Evolutionary conservation across 495 filamentous ascomycete species (phyloP).

Genomic region (Trichocladium antarcticum): DNA sequence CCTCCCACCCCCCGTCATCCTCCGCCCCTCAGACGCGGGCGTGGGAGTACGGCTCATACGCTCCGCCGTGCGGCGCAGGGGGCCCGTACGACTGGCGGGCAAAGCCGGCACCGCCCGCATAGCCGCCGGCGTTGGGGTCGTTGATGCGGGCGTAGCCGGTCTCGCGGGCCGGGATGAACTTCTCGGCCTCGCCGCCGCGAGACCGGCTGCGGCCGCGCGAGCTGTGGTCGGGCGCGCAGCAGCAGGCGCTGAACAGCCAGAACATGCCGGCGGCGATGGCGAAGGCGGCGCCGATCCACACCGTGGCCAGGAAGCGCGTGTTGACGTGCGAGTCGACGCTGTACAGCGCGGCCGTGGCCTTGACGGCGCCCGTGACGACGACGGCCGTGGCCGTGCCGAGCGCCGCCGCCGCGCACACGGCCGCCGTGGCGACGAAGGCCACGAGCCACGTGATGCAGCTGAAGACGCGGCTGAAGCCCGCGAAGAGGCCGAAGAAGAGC

Average conservation of each 20-base stretch:
- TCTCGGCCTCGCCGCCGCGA: conserved; percentile 29
- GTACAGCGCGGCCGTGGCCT: conserved; percentile 52
- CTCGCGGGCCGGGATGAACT: conserved; percentile 30
- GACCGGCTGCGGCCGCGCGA: conserved; percentile 13
- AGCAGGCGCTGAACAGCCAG: conserved; percentile 87
- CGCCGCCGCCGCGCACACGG: conserved; percentile 48
- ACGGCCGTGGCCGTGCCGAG: conserved; percentile 51
- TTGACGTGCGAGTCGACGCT: conserved; percentile 53
- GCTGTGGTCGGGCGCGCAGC: conserved; percentile 50
- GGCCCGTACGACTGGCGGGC: conserved; percentile 26
- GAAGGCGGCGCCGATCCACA: conserved; percentile 74
- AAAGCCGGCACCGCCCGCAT: conserved; percentile 15
- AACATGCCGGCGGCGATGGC: conserved; percentile 61
- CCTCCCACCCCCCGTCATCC: neutral
- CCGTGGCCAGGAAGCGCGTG: conserved; percentile 51
- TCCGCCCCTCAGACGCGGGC: conserved; percentile 25
- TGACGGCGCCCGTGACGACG: conserved; percentile 57
- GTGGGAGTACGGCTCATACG: conserved; percentile 48
- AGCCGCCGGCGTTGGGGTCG: conserved; percentile 25
- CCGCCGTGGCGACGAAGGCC: conserved; percentile 44
- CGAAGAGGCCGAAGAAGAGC: conserved; percentile 68
- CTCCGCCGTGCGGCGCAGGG: conserved; percentile 20
- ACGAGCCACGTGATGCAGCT: conserved; percentile 41
- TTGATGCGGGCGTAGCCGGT: conserved; percentile 38
- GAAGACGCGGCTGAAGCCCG: conserved; percentile 40